A percentile compares a stretch with the other conserved stretches of the same genome.
Evolutionary conservation across 2,329 filamentous ascomycete genomes (phyloP).

Genomic region (Hortaea sp.): DNA sequence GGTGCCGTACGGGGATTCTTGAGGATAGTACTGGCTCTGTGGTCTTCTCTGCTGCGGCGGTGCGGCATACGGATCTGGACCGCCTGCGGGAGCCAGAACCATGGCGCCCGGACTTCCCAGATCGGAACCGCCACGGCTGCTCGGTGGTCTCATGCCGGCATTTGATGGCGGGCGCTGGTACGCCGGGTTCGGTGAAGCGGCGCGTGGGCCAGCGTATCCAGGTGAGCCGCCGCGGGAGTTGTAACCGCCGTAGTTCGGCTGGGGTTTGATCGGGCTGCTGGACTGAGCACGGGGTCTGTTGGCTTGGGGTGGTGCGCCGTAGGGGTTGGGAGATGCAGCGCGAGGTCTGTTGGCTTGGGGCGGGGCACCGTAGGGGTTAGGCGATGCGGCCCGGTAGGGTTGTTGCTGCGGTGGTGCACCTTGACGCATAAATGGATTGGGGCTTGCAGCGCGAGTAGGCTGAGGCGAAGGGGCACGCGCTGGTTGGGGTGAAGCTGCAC

Average conservation of each 20-base stretch:
- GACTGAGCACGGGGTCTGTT: conserved; percentile 29
- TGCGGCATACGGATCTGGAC: conserved; percentile 30
- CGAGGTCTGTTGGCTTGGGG: conserved; percentile 12
- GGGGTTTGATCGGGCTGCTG: conserved; percentile 31
- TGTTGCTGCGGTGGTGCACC: conserved; percentile 25
- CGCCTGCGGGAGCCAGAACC: conserved; percentile 32
- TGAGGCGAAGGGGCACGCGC: conserved; percentile 29
- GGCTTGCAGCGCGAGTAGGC: conserved; percentile 43
- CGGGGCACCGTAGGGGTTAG: conserved; percentile 49
- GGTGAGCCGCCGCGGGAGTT: conserved; percentile 29
- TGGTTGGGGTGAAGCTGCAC: conserved; percentile 56
- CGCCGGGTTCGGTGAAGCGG: conserved; percentile 29
- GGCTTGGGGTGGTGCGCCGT: conserved; percentile 30
- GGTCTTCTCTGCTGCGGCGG: conserved; percentile 27
- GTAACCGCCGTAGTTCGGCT: conserved; percentile 25
- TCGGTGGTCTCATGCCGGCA: conserved; percentile 30
- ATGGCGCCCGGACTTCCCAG: conserved; percentile 20
- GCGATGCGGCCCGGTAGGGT: conserved; percentile 41
- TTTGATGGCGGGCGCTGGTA: conserved; percentile 24
- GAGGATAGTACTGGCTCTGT: conserved; percentile 35
- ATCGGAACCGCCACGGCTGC: conserved; percentile 24
- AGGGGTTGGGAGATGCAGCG: conserved; percentile 56
- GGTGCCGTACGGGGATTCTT: conserved; percentile 18
- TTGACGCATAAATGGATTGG: conserved; percentile 47
- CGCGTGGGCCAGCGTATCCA: conserved; percentile 29